A percentile compares a stretch with the other conserved stretches of the same genome.
phyloP scores from a whole-genome alignment of 2,329 filamentous ascomycete species.

The Ascochyta koolunga region DNA sequence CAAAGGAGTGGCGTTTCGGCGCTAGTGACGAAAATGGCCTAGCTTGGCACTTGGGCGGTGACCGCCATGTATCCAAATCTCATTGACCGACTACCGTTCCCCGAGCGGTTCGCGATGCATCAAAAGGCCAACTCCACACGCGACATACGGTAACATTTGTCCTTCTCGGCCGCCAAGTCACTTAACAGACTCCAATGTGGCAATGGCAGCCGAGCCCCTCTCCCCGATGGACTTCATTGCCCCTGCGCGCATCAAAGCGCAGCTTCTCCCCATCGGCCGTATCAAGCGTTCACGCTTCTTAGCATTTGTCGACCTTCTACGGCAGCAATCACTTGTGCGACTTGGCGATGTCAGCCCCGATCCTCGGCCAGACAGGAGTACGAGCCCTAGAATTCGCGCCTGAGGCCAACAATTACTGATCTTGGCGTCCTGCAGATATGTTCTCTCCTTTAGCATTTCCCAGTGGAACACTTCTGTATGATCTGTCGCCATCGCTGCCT shows the following conservation, averaged over 20 bases:
- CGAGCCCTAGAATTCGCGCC: constrained; percentile 40
- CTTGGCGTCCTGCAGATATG: constrained; percentile 68
- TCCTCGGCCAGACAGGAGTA: constrained; percentile 84
- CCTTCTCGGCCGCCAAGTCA: constrained; percentile 24
- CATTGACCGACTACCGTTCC: constrained; percentile 25
- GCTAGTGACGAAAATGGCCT: constrained; percentile 13
- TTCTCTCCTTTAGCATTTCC: constrained; percentile 92
- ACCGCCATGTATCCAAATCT: constrained; percentile 31
- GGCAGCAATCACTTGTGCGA: constrained; percentile 79
- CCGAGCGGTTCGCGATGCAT: constrained; percentile 23
- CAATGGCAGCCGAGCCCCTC: constrained; percentile 86
- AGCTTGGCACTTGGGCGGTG: constrained; percentile 12
- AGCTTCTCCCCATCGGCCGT: constrained; percentile 84
- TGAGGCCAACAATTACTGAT: constrained; percentile 40
- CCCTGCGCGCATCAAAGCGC: constrained; percentile 85
- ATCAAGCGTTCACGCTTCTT: constrained; percentile 83
- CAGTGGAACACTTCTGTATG: constrained; percentile 83
- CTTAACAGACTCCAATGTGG: constrained; percentile 54
- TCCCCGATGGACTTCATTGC: constrained; percentile 72
- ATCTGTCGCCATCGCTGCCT: constrained; percentile 79
- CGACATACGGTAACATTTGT: constrained; percentile 28
- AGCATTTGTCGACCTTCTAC: constrained; percentile 77
- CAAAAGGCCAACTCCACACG: constrained; percentile 8
- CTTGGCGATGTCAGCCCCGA: constrained; percentile 87
- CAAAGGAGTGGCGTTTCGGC: constrained; percentile 16